Conservation (phyloP, 495 filamentous ascomycete species). For the Xylaria acuta region DNA sequence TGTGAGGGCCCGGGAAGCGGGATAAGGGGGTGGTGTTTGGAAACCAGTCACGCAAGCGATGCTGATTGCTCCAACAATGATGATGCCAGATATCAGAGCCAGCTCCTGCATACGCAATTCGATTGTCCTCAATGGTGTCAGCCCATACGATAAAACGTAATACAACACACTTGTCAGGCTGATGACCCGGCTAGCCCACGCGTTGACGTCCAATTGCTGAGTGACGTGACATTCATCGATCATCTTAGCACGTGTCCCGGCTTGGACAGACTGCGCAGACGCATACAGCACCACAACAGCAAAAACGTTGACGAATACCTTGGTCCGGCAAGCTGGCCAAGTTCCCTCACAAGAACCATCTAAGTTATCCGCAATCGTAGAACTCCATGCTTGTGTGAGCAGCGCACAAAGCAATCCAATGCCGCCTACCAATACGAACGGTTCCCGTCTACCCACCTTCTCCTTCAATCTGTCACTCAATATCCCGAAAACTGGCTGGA, state of each 20-base stretch:
- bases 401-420: not conserved
- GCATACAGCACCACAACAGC: conserved; percentile 8
- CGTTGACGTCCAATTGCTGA: conserved; percentile 3
- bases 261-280: conserved; percentile 5
- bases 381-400: not conserved
- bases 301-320: conserved; percentile 4
- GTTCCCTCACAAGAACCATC: not conserved
- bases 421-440: not conserved
- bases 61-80: conserved; percentile 7
- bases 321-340: not conserved
- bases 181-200: conserved; percentile 11
- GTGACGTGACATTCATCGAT: not conserved
- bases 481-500: conserved; percentile 4
- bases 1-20: not conserved
- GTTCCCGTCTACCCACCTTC: not conserved
- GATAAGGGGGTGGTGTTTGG: not conserved
- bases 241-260: conserved; percentile 6
- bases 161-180: conserved; percentile 8
- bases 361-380: not conserved
- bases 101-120: conserved; percentile 10
- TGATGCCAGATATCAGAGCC: conserved; percentile 4
- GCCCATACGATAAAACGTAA: conserved; percentile 10
- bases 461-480: not conserved
- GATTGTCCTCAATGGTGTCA: not conserved
- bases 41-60: not conserved